Evolutionary conservation across 495 filamentous ascomycete genomes (phyloP).

Genomic region (Pseudomonodictys pantanalensis): DNA sequence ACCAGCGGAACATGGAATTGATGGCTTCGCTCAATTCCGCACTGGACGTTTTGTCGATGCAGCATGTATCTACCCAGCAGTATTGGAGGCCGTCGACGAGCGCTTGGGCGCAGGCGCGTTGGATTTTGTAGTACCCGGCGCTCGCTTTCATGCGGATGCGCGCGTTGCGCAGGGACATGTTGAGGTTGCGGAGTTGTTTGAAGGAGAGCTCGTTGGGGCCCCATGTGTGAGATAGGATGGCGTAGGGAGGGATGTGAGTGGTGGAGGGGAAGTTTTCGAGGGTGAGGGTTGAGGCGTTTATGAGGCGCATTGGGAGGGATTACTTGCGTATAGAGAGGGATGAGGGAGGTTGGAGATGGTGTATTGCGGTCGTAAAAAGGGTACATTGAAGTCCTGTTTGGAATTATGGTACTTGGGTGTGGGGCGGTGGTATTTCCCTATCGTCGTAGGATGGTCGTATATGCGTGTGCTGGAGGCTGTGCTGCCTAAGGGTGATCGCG

Average conservation of each 20-base stretch:
- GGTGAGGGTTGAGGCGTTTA: not conserved
- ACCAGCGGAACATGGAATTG: slow-evolving; percentile 45
- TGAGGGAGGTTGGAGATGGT: too few relatives aligned
- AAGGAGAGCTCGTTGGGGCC: slow-evolving; percentile 3
- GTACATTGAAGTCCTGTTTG: too few relatives aligned
- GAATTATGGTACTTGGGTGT: too few relatives aligned
- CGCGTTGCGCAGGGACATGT: not conserved
- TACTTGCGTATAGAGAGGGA: not conserved
- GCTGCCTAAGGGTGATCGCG: too few relatives aligned
- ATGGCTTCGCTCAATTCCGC: slow-evolving; percentile 45
- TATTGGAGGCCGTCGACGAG: slow-evolving; percentile 27
- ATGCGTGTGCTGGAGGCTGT: too few relatives aligned
- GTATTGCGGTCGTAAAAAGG: too few relatives aligned
- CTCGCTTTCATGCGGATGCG: not conserved
- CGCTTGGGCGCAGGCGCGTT: slow-evolving; percentile 22
- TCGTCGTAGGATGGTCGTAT: too few relatives aligned
- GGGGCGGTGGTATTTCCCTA: too few relatives aligned
- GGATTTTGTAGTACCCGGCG: slow-evolving; percentile 15
- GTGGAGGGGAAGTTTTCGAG: not conserved
- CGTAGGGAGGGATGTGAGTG: slow-evolving; percentile 5
- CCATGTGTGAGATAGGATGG: slow-evolving; percentile 17
- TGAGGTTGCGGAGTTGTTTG: not conserved
- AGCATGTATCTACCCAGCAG: slow-evolving; percentile 48
- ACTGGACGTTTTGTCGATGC: slow-evolving; percentile 41
- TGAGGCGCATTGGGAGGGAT: not conserved